phyloP scores from a whole-genome alignment of 169 alveolate genomes.

The Besnoitia besnoiti region DNA sequence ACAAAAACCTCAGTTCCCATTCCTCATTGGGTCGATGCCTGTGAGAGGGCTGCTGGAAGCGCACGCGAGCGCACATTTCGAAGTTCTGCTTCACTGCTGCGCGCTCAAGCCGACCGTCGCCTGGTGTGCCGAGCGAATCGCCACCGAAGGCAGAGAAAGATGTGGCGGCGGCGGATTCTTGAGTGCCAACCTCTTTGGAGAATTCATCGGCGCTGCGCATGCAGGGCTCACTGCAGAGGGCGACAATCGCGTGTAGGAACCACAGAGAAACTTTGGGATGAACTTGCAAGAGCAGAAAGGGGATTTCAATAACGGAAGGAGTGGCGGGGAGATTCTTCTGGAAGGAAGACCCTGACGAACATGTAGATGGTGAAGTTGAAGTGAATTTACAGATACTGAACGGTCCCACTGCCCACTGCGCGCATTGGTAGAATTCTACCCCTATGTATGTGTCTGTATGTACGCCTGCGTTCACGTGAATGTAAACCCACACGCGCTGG shows the following conservation, averaged over 20 bases:
- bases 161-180: conserved; percentile 37
- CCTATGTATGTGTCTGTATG: no score
- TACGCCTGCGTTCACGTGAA: no score
- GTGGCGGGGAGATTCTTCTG: no score
- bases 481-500: no score
- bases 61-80: neutral
- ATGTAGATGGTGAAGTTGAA: no score
- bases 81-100: conserved; percentile 71
- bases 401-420: no score
- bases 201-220: conserved; percentile 58
- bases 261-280: no score
- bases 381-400: no score
- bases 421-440: no score
- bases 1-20: neutral
- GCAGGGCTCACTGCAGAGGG: conserved; percentile 82
- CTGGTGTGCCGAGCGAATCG: conserved; percentile 72
- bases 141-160: conserved; percentile 42
- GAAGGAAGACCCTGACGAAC: no score
- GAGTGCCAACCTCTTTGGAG: conserved; percentile 16
- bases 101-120: conserved; percentile 72
- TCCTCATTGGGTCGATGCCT: conserved; percentile 23
- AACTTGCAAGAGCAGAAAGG: no score
- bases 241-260: conserved; percentile 71
- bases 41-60: neutral
- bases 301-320: no score